phyloP scores from a whole-genome alignment of 225 moss, liverwort and hornwort species.

The Pseudisothecium myosuroides region DNA sequence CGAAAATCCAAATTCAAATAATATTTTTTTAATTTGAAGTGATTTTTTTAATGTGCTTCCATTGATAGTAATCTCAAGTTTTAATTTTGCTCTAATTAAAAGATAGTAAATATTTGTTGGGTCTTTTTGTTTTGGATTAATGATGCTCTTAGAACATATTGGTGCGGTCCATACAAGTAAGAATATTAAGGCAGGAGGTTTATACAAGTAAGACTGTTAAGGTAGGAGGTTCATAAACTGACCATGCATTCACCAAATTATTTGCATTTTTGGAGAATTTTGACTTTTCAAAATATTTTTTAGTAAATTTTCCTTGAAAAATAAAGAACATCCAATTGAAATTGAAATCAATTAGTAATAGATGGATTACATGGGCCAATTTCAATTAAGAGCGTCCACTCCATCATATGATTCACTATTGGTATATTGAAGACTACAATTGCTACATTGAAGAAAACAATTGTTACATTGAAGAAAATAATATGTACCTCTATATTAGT shows the following conservation, averaged over 20 bases:
- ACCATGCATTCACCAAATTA: background rate
- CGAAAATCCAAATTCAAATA: background rate
- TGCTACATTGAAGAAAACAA: background rate
- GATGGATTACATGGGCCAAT: too few relatives aligned
- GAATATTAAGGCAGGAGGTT: background rate
- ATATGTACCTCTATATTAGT: background rate
- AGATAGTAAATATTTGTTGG: background rate
- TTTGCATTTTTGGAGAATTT: rapidly evolving
- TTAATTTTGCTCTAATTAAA: background rate
- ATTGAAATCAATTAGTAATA: too few relatives aligned
- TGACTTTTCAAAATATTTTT: background rate
- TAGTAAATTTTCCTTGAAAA: background rate
- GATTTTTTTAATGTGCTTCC: background rate
- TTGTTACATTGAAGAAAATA: background rate
- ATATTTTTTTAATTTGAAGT: background rate
- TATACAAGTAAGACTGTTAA: background rate
- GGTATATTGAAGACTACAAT: background rate
- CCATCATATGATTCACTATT: background rate
- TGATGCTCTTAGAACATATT: background rate
- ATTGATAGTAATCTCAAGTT: background rate
- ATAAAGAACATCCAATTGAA: background rate
- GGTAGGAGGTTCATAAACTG: background rate
- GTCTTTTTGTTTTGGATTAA: background rate
- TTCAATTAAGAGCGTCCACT: rapidly evolving
- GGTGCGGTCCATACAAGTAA: rapidly evolving